Conservation (phyloP, 768 basidiomycete genomes). For the Pleurotus cornucopiae region DNA sequence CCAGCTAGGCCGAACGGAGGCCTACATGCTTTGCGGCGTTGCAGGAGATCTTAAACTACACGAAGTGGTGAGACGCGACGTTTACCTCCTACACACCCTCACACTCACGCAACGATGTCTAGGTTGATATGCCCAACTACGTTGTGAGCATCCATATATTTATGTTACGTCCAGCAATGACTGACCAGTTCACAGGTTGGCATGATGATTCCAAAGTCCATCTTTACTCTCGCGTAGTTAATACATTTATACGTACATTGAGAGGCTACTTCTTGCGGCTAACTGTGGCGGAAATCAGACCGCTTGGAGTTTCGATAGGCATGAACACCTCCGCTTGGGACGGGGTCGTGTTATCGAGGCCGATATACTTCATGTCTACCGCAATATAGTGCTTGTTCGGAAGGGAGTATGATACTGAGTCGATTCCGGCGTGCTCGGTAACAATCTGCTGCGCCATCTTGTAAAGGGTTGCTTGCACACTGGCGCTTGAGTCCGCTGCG, state of each 20-base stretch:
- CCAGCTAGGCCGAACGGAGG: slow-evolving; percentile 39
- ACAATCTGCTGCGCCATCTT: slow-evolving; percentile 81
- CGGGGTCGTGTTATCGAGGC: slow-evolving; percentile 68
- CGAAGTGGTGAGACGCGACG: slow-evolving; percentile 43
- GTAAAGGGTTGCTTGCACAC: slow-evolving; percentile 90
- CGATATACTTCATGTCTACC: slow-evolving; percentile 75
- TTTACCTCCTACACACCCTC: slow-evolving; percentile 6
- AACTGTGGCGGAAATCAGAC: slow-evolving; percentile 60
- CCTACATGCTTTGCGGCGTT: slow-evolving; percentile 61
- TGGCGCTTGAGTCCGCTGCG: slow-evolving; percentile 84
- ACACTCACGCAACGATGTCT: neutral
- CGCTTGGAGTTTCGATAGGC: slow-evolving; percentile 78
- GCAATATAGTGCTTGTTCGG: slow-evolving; percentile 97
- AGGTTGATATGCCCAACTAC: slow-evolving; percentile 68
- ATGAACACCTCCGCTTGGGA: slow-evolving; percentile 48
- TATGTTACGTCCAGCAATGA: neutral
- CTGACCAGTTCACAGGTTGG: slow-evolving; percentile 34
- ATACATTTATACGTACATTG: neutral
- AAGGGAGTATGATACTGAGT: slow-evolving; percentile 63
- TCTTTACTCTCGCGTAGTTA: slow-evolving; percentile 18
- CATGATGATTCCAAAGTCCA: slow-evolving; percentile 50
- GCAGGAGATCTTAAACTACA: slow-evolving; percentile 57
- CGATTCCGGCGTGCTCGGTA: slow-evolving; percentile 55
- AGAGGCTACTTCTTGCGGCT: slow-evolving; percentile 32
- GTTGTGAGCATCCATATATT: slow-evolving; percentile 33